phyloP scores from a whole-genome alignment of 768 basidiomycete species.

The Agrocybe chaxingu region DNA sequence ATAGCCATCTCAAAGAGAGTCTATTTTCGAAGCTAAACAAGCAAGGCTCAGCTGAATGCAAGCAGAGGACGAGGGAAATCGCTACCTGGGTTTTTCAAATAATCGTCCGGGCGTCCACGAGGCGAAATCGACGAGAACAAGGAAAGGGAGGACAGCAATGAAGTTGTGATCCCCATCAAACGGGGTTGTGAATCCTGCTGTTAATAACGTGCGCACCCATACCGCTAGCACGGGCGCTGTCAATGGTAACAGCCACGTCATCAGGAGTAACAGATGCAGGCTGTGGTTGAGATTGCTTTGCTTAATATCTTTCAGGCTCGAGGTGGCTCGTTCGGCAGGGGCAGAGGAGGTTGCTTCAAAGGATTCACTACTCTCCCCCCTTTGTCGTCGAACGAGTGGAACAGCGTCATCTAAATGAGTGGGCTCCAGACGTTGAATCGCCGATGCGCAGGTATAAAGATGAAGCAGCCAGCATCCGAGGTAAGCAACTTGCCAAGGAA shows the following conservation, averaged over 20 bases:
- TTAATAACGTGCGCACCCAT: constrained; percentile 84
- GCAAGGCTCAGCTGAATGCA: constrained; percentile 8
- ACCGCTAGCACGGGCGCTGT: constrained; percentile 77
- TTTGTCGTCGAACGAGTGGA: constrained; percentile 9
- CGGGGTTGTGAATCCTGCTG: constrained; percentile 74
- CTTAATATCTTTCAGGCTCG: constrained; percentile 15
- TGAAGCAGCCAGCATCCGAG: constrained; percentile 83
- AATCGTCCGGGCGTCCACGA: constrained; percentile 44
- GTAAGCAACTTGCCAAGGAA: constrained; percentile 94
- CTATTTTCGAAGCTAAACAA: constrained; percentile 34
- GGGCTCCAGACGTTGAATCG: constrained; percentile 15
- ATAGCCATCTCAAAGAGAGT: constrained; percentile 50
- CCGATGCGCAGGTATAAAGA: constrained; percentile 56
- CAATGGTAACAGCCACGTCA: constrained; percentile 81
- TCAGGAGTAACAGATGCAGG: constrained; percentile 63
- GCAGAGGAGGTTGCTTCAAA: constrained; percentile 4
- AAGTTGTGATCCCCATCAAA: constrained; percentile 83
- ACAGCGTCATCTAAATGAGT: constrained; percentile 8
- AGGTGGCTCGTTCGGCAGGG: background rate
- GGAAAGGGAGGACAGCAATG: constrained; percentile 58
- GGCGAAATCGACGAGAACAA: constrained; percentile 60
- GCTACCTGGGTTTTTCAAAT: constrained; percentile 40
- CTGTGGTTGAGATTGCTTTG: constrained; percentile 45
- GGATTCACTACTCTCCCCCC: constrained; percentile 3
- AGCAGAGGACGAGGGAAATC: constrained; percentile 1